A percentile compares a stretch with the other conserved stretches of the same genome.
Evolutionary conservation across 176 grass and related monocot species (phyloP).

Genomic region (Avena eriantha): DNA sequence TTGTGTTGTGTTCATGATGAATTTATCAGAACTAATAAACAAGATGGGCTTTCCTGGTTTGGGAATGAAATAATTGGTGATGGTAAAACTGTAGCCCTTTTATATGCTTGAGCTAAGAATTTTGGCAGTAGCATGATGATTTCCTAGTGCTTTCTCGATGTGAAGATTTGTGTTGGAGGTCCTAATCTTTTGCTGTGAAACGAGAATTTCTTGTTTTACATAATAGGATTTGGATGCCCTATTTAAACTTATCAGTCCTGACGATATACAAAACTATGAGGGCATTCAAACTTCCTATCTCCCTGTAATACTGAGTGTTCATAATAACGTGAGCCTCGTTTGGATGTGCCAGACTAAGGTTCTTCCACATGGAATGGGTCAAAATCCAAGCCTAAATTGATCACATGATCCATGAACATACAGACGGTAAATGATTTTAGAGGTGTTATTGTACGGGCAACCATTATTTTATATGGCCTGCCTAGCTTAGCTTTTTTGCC

Average conservation of each 20-base stretch:
- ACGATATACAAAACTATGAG: background rate
- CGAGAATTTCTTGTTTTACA: background rate
- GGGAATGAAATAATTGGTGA: slow-evolving; percentile 9
- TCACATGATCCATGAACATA: background rate
- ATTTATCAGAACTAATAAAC: slow-evolving; percentile 19
- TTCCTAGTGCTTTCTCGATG: slow-evolving; percentile 16
- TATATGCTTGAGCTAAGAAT: slow-evolving; percentile 37
- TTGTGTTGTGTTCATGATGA: slow-evolving; percentile 40
- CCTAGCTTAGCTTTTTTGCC: slow-evolving; percentile 8
- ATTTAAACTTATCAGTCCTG: slow-evolving; percentile 6
- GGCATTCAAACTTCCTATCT: slow-evolving; percentile 23
- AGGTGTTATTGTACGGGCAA: slow-evolving; percentile 12
- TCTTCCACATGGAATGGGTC: background rate
- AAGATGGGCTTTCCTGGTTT: slow-evolving; percentile 1
- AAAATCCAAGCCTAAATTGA: slow-evolving; percentile 1
- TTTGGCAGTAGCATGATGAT: background rate
- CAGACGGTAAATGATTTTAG: slow-evolving; percentile 9
- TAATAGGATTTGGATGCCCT: background rate
- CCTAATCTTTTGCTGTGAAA: background rate
- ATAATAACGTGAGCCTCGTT: background rate
- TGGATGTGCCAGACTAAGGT: background rate
- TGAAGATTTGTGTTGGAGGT: background rate
- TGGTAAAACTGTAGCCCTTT: slow-evolving; percentile 23
- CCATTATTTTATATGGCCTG: slow-evolving; percentile 20
- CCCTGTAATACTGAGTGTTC: background rate